These are phyloP conservation scores for Carallia pectinifolia DNA, from an alignment of 345 rosid genomes.

Conservation along the genomic window DNA sequence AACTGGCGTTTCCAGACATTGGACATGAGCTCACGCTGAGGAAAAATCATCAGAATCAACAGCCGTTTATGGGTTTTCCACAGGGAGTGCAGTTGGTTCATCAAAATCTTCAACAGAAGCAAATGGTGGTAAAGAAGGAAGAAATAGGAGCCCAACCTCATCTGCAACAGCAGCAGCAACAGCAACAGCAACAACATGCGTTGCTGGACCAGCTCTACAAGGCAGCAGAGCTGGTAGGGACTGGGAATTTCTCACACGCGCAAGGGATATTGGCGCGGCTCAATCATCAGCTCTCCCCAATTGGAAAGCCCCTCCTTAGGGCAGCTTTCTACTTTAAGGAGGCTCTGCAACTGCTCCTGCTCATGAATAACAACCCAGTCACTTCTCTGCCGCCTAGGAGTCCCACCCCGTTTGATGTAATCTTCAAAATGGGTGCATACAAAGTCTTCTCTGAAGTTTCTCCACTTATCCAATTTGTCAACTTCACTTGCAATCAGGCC, in stretches of 20 bases:
- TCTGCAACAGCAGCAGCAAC: constrained; percentile 3
- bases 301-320: constrained; percentile 52
- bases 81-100: constrained; percentile 39
- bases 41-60: constrained; percentile 28
- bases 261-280: constrained; percentile 99
- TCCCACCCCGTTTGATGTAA: constrained; percentile 41
- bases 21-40: neutral
- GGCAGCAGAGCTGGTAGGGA: constrained; percentile 50
- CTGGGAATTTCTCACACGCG: constrained; percentile 63
- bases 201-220: constrained; percentile 47
- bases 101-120: constrained; percentile 35
- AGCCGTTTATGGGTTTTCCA: constrained; percentile 31
- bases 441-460: constrained; percentile 52
- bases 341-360: constrained; percentile 50
- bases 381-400: constrained; percentile 26
- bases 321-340: constrained; percentile 64
- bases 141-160: constrained; percentile 19
- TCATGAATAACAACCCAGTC: constrained; percentile 33
- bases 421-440: constrained; percentile 55
- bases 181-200: constrained; percentile 33
- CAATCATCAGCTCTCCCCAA: constrained; percentile 94
- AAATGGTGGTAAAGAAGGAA: constrained; percentile 31
- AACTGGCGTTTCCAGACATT: constrained; percentile 31
- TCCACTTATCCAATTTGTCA: constrained; percentile 48
- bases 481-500: constrained; percentile 58